These are phyloP conservation scores for Claviceps purpurea DNA, from an alignment of 2,329 filamentous ascomycete genomes.

Conservation along the genomic window DNA sequence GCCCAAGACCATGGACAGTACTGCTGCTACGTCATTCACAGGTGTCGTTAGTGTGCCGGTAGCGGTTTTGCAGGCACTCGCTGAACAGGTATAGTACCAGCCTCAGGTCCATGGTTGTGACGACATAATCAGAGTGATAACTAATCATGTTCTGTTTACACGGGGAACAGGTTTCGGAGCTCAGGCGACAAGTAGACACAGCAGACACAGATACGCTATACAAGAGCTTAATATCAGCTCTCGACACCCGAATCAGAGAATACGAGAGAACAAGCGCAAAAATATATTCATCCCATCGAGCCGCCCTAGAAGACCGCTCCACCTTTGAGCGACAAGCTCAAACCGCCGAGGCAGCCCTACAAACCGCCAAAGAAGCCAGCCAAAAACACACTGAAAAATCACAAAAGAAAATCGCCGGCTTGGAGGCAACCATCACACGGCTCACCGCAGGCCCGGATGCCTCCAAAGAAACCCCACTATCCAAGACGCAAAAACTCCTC, in stretches of 20 bases:
- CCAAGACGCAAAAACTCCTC: slow-evolving; percentile 18
- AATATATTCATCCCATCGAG: slow-evolving; percentile 34
- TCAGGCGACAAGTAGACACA: slow-evolving; percentile 14
- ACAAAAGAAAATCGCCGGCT: slow-evolving; percentile 21
- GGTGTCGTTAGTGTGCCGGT: slow-evolving; percentile 17
- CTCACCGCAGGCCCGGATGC: slow-evolving; percentile 14
- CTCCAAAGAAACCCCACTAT: slow-evolving; percentile 13
- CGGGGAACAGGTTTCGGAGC: slow-evolving; percentile 16
- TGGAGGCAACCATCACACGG: slow-evolving; percentile 21
- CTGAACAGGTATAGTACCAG: slow-evolving; percentile 20
- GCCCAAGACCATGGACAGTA: slow-evolving; percentile 6
- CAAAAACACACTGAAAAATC: slow-evolving; percentile 24
- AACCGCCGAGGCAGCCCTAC: slow-evolving; percentile 21
- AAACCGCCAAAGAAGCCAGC: slow-evolving; percentile 14
- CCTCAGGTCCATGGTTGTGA: not conserved
- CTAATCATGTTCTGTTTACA: not conserved
- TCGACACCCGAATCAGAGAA: slow-evolving; percentile 33
- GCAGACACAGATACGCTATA: slow-evolving; percentile 22
- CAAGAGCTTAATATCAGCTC: slow-evolving; percentile 26
- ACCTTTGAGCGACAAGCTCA: slow-evolving; percentile 32
- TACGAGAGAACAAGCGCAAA: slow-evolving; percentile 29
- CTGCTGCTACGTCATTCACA: slow-evolving; percentile 4
- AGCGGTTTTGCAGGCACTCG: slow-evolving; percentile 24
- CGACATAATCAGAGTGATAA: not conserved
- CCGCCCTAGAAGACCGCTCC: slow-evolving; percentile 37